Evolutionary conservation across 495 filamentous ascomycete genomes (phyloP).

Genomic region (Penicillium chermesinum): DNA sequence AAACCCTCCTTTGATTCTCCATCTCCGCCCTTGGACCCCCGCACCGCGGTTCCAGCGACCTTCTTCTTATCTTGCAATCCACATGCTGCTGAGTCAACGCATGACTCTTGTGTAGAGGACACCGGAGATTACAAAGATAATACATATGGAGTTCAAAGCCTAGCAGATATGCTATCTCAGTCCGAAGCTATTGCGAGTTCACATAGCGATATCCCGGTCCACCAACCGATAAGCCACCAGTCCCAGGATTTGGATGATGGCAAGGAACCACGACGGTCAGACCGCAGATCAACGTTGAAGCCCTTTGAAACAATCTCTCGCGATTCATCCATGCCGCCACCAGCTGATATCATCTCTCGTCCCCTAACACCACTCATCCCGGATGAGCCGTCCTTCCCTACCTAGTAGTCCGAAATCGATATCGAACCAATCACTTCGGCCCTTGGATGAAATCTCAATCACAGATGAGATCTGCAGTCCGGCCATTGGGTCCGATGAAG

Average conservation of each 20-base stretch:
- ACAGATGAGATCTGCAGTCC: conserved; percentile 48
- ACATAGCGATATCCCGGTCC: conserved; percentile 6
- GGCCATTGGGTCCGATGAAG: conserved; percentile 44
- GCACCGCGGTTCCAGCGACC: conserved; percentile 36
- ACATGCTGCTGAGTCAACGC: conserved; percentile 23
- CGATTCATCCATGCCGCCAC: conserved; percentile 20
- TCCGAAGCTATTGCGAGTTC: conserved; percentile 12
- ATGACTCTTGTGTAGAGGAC: conserved; percentile 22
- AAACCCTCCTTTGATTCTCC: conserved; percentile 31
- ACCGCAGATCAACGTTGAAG: conserved; percentile 35
- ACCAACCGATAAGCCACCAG: conserved; percentile 6
- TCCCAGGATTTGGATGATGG: conserved; percentile 25
- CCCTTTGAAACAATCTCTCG: conserved; percentile 17
- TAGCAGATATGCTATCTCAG: conserved; percentile 49
- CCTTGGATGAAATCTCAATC: conserved; percentile 47
- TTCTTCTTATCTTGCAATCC: conserved; percentile 43
- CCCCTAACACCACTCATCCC: conserved; percentile 45
- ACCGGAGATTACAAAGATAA: conserved; percentile 30
- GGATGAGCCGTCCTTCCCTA: conserved; percentile 42
- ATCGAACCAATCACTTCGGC: conserved; percentile 45
- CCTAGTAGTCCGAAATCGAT: conserved; percentile 51
- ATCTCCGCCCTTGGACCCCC: conserved; percentile 38
- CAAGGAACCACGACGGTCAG: conserved; percentile 19
- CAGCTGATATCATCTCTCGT: conserved; percentile 28
- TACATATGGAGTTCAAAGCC: conserved; percentile 60